Conservation (phyloP, 441 rosid species). For the Theobroma grandiflorum region DNA sequence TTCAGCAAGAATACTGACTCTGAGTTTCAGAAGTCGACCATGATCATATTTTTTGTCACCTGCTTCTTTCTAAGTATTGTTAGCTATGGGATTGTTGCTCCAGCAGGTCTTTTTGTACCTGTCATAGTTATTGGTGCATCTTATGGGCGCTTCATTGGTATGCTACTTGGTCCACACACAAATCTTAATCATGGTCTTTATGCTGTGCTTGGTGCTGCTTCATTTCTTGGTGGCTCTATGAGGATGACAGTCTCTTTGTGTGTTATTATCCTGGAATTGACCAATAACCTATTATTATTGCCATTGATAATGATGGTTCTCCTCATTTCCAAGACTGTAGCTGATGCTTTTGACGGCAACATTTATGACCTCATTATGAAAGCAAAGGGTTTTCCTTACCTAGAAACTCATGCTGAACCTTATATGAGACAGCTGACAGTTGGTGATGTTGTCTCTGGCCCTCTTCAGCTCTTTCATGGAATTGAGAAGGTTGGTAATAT, state of each 20-base stretch:
- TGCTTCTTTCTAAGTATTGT: slow-evolving; percentile 75
- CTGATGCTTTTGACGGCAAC: slow-evolving; percentile 77
- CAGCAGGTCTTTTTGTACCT: slow-evolving; percentile 87
- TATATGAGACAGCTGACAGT: slow-evolving; percentile 89
- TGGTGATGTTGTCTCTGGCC: slow-evolving; percentile 76
- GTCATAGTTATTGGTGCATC: slow-evolving; percentile 86
- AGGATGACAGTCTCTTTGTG: slow-evolving; percentile 85
- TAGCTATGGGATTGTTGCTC: slow-evolving; percentile 86
- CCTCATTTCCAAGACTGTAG: slow-evolving; percentile 83
- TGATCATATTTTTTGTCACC: slow-evolving; percentile 67
- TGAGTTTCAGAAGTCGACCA: slow-evolving; percentile 69
- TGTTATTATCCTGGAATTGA: slow-evolving; percentile 83
- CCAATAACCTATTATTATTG: slow-evolving; percentile 73
- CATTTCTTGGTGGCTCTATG: slow-evolving; percentile 93
- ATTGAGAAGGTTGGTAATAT: slow-evolving; percentile 74
- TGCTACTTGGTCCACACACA: slow-evolving; percentile 61
- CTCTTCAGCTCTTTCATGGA: slow-evolving; percentile 70
- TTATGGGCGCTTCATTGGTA: slow-evolving; percentile 79
- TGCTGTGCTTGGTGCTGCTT: slow-evolving; percentile 91
- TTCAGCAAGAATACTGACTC: slow-evolving; percentile 78
- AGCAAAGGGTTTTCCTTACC: slow-evolving; percentile 84
- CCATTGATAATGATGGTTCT: slow-evolving; percentile 93
- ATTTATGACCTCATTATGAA: slow-evolving; percentile 86
- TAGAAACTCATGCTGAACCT: slow-evolving; percentile 78
- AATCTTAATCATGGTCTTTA: slow-evolving; percentile 76